A percentile compares a stretch with the other conserved stretches of the same genome.
phyloP scores from a whole-genome alignment of 495 filamentous ascomycete genomes.

The Penicillium subrubescens region DNA sequence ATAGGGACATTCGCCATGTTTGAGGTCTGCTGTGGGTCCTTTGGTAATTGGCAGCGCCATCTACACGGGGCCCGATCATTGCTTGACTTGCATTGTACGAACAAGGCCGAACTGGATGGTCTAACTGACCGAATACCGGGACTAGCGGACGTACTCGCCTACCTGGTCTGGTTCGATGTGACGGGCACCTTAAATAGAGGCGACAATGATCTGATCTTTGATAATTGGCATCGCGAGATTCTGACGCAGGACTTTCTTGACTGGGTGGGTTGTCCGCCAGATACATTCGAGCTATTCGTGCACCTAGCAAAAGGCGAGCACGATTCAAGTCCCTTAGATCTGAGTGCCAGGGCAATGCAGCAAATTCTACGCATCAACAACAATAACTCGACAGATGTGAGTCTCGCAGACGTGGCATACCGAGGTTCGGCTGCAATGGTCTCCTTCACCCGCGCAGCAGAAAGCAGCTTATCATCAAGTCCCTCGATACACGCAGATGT shows the following conservation, averaged over 20 bases:
- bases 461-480: not conserved
- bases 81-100: slow-evolving; percentile 35
- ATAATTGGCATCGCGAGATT: slow-evolving; percentile 37
- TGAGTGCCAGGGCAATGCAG: slow-evolving; percentile 26
- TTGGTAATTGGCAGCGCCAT: slow-evolving; percentile 38
- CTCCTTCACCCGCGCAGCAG: slow-evolving; percentile 22
- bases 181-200: slow-evolving; percentile 30
- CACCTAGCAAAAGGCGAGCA: slow-evolving; percentile 22
- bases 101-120: slow-evolving; percentile 26
- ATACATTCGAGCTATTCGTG: slow-evolving; percentile 34
- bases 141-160: slow-evolving; percentile 31
- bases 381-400: slow-evolving; percentile 13
- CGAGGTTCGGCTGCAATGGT: slow-evolving; percentile 32
- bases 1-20: slow-evolving; percentile 41
- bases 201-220: slow-evolving; percentile 30
- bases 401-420: slow-evolving; percentile 28
- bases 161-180: slow-evolving; percentile 39
- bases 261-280: slow-evolving; percentile 35
- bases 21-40: slow-evolving; percentile 36
- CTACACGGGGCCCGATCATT: slow-evolving; percentile 37
- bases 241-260: slow-evolving; percentile 27
- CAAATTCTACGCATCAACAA: slow-evolving; percentile 22
- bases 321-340: slow-evolving; percentile 12
- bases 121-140: slow-evolving; percentile 27
- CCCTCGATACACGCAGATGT: slow-evolving; percentile 8